Percentiles rank a stretch among this genome's conserved stretches.
Evolutionary conservation across 495 filamentous ascomycete genomes (phyloP).

Genomic region (Penicillium goetzii): DNA sequence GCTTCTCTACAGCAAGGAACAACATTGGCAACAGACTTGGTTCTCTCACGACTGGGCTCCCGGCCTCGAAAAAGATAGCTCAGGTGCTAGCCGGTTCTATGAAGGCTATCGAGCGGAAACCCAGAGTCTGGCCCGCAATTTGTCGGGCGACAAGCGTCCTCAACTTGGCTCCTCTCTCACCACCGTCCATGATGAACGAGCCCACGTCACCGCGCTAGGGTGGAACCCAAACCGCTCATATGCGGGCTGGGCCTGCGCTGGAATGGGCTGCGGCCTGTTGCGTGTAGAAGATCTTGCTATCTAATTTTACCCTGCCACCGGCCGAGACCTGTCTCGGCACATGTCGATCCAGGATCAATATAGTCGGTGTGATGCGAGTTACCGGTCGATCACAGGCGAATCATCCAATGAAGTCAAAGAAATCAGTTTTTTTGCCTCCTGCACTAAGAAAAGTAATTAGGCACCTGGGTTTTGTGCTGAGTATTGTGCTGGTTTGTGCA

Average conservation of each 20-base stretch:
- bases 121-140: constrained; percentile 38
- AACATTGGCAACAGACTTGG: constrained; percentile 62
- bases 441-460: constrained; percentile 36
- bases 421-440: neutral
- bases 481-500: constrained; percentile 4
- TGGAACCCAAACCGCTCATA: constrained; percentile 68
- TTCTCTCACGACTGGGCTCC: constrained; percentile 64
- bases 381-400: constrained; percentile 1
- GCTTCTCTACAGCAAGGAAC: constrained; percentile 55
- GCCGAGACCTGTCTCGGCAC: constrained; percentile 9
- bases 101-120: constrained; percentile 61
- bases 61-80: constrained; percentile 32
- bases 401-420: constrained; percentile 13
- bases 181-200: constrained; percentile 63
- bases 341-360: constrained; percentile 19
- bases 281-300: constrained; percentile 70
- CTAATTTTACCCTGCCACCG: constrained; percentile 24
- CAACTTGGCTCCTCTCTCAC: constrained; percentile 43
- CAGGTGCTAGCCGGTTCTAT: constrained; percentile 57
- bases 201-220: constrained; percentile 56
- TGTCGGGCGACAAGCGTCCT: constrained; percentile 36
- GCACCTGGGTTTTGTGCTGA: constrained; percentile 18
- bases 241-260: constrained; percentile 69
- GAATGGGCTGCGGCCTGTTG: constrained; percentile 63
- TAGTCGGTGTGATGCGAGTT: neutral